Base-by-base conservation (phyloP, 371 early-diverging fungal species). In the Actinomucor elegans region DNA sequence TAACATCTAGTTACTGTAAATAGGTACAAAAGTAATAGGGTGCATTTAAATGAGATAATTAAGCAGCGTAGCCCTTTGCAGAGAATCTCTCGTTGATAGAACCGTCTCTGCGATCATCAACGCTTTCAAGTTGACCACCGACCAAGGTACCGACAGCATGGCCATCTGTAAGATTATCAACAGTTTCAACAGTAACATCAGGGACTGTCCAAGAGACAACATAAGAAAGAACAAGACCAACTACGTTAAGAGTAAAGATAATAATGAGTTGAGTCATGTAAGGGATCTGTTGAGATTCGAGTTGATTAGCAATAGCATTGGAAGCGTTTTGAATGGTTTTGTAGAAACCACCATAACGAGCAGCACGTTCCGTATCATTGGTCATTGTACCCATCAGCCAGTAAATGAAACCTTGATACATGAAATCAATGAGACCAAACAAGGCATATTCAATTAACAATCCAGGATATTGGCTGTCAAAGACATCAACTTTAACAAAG, bases 271-370 rank as follows among this genome's bases (percentile, higher is more conserved):
- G 61, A 34, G 52, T 51, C 52, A 60, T 57, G 47, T 48, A 66
- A n/a, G 60, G 42, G 26, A 56, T 44, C 5, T 76, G 55, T 21
- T 85, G 66, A 47, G 59, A 57, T 48, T 68, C 69, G 6, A 68
- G 54, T 34, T 68, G 69, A 34, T 59, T 41, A 26, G 63, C 62
- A 52, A 61, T 54, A 35, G 66, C 63, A 26, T 55, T 54, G 20
- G 57, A 58, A 28, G 66, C 65, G 40, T 85, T 85, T 73, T 91
- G 91, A 57, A 89, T 81, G 31, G 87, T 87, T 80, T 92, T 92
- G 84, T 92, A 92, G 77, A 85, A 90, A 6, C 91, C 91, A 50
- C 83, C 84, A 61, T 82, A 90, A 47, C 86, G 78, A 24, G 91
- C 80, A 38, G 86, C 74, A 51, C 73, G 61, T 66, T 75, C 73